These are phyloP conservation scores for Tetrahymena elliotti DNA, from an alignment of 73 alveolate species.

Conservation along the genomic window DNA sequence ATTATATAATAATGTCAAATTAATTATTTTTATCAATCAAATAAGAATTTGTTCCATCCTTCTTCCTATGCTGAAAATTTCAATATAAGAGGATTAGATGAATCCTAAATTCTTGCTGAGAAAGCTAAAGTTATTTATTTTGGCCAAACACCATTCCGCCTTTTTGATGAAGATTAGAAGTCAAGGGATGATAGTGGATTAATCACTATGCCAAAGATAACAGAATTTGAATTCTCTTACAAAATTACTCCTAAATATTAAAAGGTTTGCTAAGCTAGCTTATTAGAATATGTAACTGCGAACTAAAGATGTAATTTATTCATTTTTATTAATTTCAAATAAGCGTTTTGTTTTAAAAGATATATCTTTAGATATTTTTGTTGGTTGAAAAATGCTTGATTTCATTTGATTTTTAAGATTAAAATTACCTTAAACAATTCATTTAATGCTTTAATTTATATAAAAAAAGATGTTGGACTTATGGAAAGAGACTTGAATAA, in stretches of 20 bases:
- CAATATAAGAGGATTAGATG: constrained; percentile 5
- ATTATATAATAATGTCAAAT: no score
- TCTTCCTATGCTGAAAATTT: constrained; percentile 55
- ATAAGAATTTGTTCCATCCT: constrained; percentile 53
- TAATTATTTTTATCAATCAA: not conserved
- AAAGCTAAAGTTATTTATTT: constrained; percentile 30
- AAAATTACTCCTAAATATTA: not conserved
- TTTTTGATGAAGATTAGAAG: constrained; percentile 31
- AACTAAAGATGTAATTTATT: not conserved
- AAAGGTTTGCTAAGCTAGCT: not conserved
- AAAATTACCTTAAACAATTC: not conserved
- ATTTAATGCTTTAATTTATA: not conserved
- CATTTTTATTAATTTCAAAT: no score
- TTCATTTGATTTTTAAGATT: not conserved
- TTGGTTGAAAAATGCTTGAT: no score
- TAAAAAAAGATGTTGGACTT: not conserved
- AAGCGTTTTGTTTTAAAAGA: not conserved
- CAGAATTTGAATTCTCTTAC: not conserved
- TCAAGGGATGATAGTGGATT: not conserved
- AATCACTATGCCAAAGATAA: not conserved
- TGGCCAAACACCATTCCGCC: constrained; percentile 31
- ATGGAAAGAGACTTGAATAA: not conserved
- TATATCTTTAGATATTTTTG: not conserved
- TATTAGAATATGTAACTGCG: not conserved
- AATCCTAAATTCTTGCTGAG: constrained; percentile 1